These are phyloP conservation scores for Trypanosomatidae sp. DNA, from an alignment of 208 protist species.

Conservation along the genomic window DNA sequence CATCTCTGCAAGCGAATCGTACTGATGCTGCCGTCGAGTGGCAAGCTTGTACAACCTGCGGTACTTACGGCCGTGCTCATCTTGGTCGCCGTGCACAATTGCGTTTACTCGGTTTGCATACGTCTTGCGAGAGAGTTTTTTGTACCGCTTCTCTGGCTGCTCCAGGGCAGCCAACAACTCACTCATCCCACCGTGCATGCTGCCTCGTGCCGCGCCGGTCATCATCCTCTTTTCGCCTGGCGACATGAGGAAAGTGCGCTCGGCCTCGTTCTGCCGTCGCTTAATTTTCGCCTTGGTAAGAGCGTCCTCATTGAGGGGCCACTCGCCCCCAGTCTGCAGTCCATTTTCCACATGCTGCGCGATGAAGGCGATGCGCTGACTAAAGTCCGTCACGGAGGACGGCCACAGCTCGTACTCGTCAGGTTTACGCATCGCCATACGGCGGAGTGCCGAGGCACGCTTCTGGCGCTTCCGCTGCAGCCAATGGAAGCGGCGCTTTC, in stretches of 20 bases:
- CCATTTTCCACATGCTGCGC: constrained; percentile 89
- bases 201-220: neutral
- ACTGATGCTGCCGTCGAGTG: constrained; percentile 49
- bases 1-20: constrained; percentile 73
- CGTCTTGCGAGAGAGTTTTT: constrained; percentile 73
- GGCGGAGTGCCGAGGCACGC: constrained; percentile 55
- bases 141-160: constrained; percentile 57
- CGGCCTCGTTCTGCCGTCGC: constrained; percentile 51
- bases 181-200: constrained; percentile 41
- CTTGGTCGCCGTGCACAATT: constrained; percentile 84
- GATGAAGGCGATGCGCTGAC: constrained; percentile 81
- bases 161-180: constrained; percentile 57
- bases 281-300: constrained; percentile 56
- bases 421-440: constrained; percentile 79
- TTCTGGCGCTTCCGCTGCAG: constrained; percentile 78
- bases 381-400: constrained; percentile 74
- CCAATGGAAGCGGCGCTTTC: constrained; percentile 86
- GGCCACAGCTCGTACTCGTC: constrained; percentile 75
- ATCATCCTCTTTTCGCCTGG: constrained; percentile 47
- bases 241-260: constrained; percentile 67
- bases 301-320: constrained; percentile 68
- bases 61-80: constrained; percentile 82
- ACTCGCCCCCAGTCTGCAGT: constrained; percentile 73
- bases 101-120: constrained; percentile 90
- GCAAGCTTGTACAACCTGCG: constrained; percentile 47